Conservation (phyloP, 129 eudicot genomes). For the Flaveria linearis region DNA sequence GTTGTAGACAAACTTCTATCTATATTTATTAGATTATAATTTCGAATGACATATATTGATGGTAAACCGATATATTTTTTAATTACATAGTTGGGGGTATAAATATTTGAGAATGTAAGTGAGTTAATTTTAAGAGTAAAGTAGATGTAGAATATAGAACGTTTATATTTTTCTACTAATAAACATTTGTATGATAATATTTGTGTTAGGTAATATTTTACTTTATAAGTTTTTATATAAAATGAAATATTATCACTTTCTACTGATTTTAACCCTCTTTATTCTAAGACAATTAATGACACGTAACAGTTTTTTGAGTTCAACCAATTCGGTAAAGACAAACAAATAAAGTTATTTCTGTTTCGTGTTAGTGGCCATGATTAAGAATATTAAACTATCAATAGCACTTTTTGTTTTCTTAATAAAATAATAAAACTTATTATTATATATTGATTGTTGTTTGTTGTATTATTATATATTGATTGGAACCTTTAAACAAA, state of each 20-base stretch:
- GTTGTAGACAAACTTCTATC: too few relatives aligned
- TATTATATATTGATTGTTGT: conserved; percentile 9
- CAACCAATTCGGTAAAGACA: background rate
- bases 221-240: too few relatives aligned
- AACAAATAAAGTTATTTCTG: background rate
- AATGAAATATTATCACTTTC: background rate
- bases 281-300: background rate
- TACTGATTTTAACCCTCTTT: background rate
- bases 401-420: background rate
- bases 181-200: too few relatives aligned
- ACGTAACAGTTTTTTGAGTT: background rate
- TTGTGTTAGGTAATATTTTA: too few relatives aligned
- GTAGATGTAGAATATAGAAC: too few relatives aligned
- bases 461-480: conserved; percentile 3
- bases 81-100: too few relatives aligned
- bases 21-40: too few relatives aligned
- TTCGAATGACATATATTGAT: too few relatives aligned
- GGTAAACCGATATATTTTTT: too few relatives aligned
- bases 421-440: background rate
- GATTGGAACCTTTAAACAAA: background rate
- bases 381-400: conserved; percentile 1
- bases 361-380: background rate
- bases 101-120: too few relatives aligned
- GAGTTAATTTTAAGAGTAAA: too few relatives aligned
- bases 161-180: too few relatives aligned